Evolutionary conservation across 2,329 filamentous ascomycete genomes (phyloP), one percentile per base, ranked within the genome.

Genomic region (Esteya vermicola): DNA sequence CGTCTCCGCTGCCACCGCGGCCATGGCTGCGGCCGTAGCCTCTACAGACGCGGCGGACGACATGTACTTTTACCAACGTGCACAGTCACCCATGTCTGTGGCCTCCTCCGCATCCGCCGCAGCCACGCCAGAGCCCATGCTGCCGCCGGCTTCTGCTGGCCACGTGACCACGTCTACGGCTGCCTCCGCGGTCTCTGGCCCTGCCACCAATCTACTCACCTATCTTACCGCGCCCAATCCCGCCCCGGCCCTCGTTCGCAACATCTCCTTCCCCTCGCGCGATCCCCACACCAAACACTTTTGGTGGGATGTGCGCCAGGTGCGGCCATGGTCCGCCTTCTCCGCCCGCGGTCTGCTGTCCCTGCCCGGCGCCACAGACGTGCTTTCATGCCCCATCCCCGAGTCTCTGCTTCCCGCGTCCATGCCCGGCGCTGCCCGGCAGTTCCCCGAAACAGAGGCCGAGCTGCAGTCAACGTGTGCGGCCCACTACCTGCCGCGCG

Each of bases 291-390:
- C 72, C 51, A 85, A 80, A 57, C 78, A 93, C 63, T 94, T 89
- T 59, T 96, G 89, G 89, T 95, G 85, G 83, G 89, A 96, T 53
- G 72, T 93, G 43, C 82, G 89, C 50, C 89, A 93, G 56, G 68
- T 95, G 48, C 77, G 84, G 46, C 72, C 77, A 45, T 95, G 89
- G 89, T 72, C 72, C 38, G 72, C 75, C 50, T 95, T 95, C 70
- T 84, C 75, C 48, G 64, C 83, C 10, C 58, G 68, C 40, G 76
- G 78, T 42, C 78, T 95, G 55, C 69, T 80, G 48, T 66, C 74
- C 6, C 75, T 93, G 34, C 81, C 81, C 1, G 78, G 77, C 25
- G 78, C 91, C 20, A 70, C 78, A 7, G 67, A 73, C 19, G 73
- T 93, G 19, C 75, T 95, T 43, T 75, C 75, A 49, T 77, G 81